Evolutionary conservation across 805 yeast species (phyloP).

Genomic region (Pichia sporocuriosa): DNA sequence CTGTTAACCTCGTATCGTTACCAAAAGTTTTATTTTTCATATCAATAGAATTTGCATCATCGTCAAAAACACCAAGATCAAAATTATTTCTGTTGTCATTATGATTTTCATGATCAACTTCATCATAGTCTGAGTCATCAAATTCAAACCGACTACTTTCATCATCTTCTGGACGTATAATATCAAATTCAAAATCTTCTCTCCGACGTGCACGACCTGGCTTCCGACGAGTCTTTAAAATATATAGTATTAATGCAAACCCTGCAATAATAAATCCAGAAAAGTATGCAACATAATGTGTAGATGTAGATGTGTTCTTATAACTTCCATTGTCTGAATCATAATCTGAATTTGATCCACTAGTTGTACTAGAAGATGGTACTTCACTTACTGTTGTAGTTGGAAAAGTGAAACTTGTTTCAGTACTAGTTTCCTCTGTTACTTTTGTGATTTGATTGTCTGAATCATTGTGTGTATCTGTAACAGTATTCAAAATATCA

Average conservation of each 20-base stretch:
- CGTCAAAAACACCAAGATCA: constrained; percentile 6
- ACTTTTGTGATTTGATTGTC: no score
- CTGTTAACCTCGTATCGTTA: neutral
- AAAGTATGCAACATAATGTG: constrained; percentile 30
- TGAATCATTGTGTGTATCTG: no score
- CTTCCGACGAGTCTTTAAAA: constrained; percentile 32
- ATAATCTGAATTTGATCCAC: no score
- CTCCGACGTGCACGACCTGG: constrained; percentile 46
- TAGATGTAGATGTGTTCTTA: constrained; percentile 1
- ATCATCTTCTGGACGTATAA: constrained; percentile 58
- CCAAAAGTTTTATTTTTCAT: neutral
- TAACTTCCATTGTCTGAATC: constrained; percentile 4
- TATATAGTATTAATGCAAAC: constrained; percentile 39
- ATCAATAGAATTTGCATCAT: constrained; percentile 4
- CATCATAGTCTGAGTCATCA: constrained; percentile 15
- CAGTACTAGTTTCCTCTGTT: neutral
- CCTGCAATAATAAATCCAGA: constrained; percentile 55
- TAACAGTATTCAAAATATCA: neutral
- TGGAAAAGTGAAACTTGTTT: neutral
- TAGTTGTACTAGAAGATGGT: neutral
- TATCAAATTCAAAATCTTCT: constrained; percentile 71
- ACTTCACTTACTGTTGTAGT: neutral
- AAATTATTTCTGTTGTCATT: constrained; percentile 6
- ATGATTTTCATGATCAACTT: constrained; percentile 10
- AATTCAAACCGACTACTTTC: constrained; percentile 28